A percentile compares a stretch with the other conserved stretches of the same genome.
These are phyloP conservation scores for Metschnikowia santaceciliae DNA, from an alignment of 805 yeast genomes.

Conservation along the genomic window DNA sequence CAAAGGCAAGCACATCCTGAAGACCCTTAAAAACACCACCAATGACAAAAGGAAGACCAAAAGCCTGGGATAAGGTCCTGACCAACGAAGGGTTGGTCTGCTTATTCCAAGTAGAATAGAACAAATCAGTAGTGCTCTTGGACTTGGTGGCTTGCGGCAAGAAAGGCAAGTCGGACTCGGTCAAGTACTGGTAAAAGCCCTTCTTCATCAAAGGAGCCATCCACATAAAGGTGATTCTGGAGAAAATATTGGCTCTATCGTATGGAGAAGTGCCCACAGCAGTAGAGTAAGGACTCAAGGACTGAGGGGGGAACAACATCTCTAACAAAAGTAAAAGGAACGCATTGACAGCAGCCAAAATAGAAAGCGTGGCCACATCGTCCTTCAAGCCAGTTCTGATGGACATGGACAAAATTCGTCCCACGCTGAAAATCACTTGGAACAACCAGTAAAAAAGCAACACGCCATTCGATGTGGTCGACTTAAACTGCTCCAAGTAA, in stretches of 20 bases:
- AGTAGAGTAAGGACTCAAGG: constrained; percentile 9
- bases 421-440: constrained; percentile 43
- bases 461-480: constrained; percentile 61
- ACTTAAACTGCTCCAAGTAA: constrained; percentile 67
- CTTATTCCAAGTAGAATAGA: constrained; percentile 58
- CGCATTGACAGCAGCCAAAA: constrained; percentile 36
- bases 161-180: constrained; percentile 67
- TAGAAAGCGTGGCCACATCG: constrained; percentile 22
- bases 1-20: constrained; percentile 68
- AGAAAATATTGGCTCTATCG: constrained; percentile 51
- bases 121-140: constrained; percentile 41
- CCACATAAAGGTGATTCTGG: constrained; percentile 82
- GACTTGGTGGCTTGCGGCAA: constrained; percentile 69
- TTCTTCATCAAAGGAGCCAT: constrained; percentile 79
- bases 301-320: constrained; percentile 31
- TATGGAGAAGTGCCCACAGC: constrained; percentile 15
- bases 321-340: constrained; percentile 44
- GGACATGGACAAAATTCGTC: constrained; percentile 40
- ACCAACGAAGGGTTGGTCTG: constrained; percentile 55
- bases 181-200: constrained; percentile 61
- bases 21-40: constrained; percentile 70
- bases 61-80: constrained; percentile 61
- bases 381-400: constrained; percentile 31
- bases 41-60: constrained; percentile 64
- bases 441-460: constrained; percentile 76